Conservation (phyloP, 306 rosid species). For the Prinsepia uniflora region DNA sequence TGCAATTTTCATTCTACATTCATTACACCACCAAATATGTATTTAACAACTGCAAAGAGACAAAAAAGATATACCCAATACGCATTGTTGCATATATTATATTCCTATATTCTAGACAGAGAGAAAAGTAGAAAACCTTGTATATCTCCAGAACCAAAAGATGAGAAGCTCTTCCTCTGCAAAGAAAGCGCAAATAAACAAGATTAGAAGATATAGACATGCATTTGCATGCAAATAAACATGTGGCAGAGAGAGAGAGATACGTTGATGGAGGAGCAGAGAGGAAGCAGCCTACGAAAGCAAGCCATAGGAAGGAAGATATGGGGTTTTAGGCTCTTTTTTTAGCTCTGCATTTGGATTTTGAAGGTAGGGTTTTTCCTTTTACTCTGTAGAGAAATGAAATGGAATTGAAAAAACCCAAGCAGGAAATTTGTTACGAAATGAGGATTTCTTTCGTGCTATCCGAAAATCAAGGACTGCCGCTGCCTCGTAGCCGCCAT, state of each 20-base stretch:
- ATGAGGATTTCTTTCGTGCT: background rate
- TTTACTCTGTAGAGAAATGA: background rate
- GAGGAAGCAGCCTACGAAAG: constrained; percentile 42
- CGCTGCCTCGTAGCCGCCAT: background rate
- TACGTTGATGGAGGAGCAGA: constrained; percentile 34
- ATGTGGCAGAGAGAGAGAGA: constrained; percentile 5
- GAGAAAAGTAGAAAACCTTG: constrained; percentile 33
- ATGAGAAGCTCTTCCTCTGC: constrained; percentile 36
- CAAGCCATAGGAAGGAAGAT: constrained; percentile 48
- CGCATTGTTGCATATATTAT: background rate
- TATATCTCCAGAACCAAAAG: constrained; percentile 25
- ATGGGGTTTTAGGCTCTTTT: background rate
- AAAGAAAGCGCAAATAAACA: constrained; percentile 4
- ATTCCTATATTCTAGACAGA: background rate
- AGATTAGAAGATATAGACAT: background rate
- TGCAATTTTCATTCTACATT: background rate
- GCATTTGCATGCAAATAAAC: background rate
- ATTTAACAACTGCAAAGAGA: background rate
- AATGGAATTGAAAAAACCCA: background rate
- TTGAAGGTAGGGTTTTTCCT: constrained; percentile 5
- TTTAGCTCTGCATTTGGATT: constrained; percentile 7
- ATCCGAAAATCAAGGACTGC: background rate
- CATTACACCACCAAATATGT: background rate
- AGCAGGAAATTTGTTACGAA: background rate
- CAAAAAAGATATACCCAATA: background rate